Conservation (phyloP, 2,329 filamentous ascomycete genomes). For the Talaromyces sp. region DNA sequence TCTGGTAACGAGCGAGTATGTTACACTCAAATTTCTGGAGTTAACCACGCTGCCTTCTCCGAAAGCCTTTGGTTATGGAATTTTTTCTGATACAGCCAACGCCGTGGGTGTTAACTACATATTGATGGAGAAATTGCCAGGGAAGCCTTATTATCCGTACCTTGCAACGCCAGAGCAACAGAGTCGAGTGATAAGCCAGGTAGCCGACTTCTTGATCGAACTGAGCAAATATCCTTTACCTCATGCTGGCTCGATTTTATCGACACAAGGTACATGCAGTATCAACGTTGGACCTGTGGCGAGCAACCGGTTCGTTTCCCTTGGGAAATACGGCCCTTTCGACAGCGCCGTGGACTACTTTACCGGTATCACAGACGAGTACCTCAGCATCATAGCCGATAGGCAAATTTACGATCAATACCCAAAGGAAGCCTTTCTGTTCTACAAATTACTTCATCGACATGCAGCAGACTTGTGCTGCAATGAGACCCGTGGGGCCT, state of each 20-base stretch:
- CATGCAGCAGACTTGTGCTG: not conserved
- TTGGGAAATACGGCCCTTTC: conserved; percentile 10
- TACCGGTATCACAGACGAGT: conserved; percentile 8
- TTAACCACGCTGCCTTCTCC: conserved; percentile 31
- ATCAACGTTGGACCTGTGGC: conserved; percentile 4
- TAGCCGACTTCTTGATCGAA: conserved; percentile 10
- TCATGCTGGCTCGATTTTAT: conserved; percentile 3
- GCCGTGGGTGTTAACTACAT: conserved; percentile 36
- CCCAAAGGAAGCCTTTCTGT: conserved; percentile 8
- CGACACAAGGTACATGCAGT: not conserved
- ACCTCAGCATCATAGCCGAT: conserved; percentile 10
- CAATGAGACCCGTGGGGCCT: conserved; percentile 18
- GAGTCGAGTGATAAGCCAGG: conserved; percentile 7
- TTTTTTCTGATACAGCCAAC: conserved; percentile 19
- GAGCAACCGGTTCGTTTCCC: conserved; percentile 12
- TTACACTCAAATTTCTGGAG: conserved; percentile 38
- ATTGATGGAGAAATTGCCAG: conserved; percentile 37
- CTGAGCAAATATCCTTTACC: conserved; percentile 7
- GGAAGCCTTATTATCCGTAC: conserved; percentile 21
- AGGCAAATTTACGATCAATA: conserved; percentile 8
- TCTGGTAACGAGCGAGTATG: conserved; percentile 35
- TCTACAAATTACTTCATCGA: not conserved
- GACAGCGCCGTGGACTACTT: conserved; percentile 3
- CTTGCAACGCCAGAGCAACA: conserved; percentile 14
- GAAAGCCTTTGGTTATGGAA: conserved; percentile 30